Percentiles rank a stretch among this genome's conserved stretches.
Evolutionary conservation across 2,329 filamentous ascomycete genomes (phyloP).

Genomic region (Neofusicoccum umdonicola): DNA sequence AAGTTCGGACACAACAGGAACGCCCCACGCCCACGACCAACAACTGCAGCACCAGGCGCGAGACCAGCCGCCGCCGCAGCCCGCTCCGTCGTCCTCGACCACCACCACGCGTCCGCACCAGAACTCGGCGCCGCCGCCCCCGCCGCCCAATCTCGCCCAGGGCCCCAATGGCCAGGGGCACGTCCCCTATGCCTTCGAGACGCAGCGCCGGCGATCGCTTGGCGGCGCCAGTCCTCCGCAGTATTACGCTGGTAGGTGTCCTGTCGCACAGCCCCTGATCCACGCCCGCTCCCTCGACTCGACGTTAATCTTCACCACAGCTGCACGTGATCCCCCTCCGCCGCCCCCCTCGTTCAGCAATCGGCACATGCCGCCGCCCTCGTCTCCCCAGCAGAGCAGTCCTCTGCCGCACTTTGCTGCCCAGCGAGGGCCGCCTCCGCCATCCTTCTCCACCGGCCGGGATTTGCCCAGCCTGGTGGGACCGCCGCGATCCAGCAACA

Average conservation of each 20-base stretch:
- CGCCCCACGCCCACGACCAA: slow-evolving; percentile 25
- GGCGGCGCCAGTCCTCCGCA: slow-evolving; percentile 36
- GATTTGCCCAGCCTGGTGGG: slow-evolving; percentile 55
- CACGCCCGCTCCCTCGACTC: slow-evolving; percentile 8
- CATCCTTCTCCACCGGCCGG: slow-evolving; percentile 49
- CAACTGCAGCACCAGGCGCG: slow-evolving; percentile 31
- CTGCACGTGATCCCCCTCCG: slow-evolving; percentile 37
- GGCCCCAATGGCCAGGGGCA: slow-evolving; percentile 12
- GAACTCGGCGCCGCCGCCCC: slow-evolving; percentile 17
- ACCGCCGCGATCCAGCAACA: slow-evolving; percentile 59
- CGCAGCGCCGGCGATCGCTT: slow-evolving; percentile 41
- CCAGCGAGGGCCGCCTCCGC: slow-evolving; percentile 45
- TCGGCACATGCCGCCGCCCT: slow-evolving; percentile 50
- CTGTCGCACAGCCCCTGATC: slow-evolving; percentile 14
- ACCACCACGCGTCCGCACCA: slow-evolving; percentile 8
- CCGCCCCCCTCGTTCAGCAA: slow-evolving; percentile 42
- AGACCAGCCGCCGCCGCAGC: slow-evolving; percentile 23
- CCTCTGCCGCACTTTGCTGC: slow-evolving; percentile 36
- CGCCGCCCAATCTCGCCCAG: slow-evolving; percentile 4
- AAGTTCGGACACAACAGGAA: slow-evolving; percentile 19
- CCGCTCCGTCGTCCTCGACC: slow-evolving; percentile 29
- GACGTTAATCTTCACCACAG: slow-evolving; percentile 30
- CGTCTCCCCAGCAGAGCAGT: slow-evolving; percentile 45
- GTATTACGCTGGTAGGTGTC: slow-evolving; percentile 34
- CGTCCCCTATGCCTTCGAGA: slow-evolving; percentile 15